Evolutionary conservation across 768 basidiomycete genomes (phyloP), one percentile per base, ranked within the genome.

Genomic region (Suillus spraguei): DNA sequence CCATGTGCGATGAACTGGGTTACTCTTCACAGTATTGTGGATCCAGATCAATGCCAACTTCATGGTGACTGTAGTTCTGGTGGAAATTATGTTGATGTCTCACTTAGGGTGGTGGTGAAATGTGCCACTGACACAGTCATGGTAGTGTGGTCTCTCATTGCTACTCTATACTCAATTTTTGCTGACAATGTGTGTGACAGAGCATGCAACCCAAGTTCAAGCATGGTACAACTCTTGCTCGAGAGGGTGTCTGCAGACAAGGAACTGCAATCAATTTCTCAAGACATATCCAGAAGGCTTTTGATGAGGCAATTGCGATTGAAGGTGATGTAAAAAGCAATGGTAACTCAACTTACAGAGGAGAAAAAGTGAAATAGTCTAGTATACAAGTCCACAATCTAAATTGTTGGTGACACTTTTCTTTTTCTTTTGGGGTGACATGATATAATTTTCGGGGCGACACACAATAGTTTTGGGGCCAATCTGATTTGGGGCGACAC

Each of bases 1-100:
- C 5, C 11, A 5, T 47, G 22, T 24, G 46, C 22, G 1, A 47
- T 47, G 46, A 47, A 47, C 46, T 47, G 13, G 46, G 46, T 47
- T 9, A 47, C 46, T 5, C 46, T 47, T 14, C 22, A 47, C 9
- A 8, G 20, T 44, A 44, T 44, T n/a, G 20, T 20, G 44, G 44
- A 17, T 52, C 22, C 11, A 22, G 20, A 44, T 20, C 20, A 32
- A 24, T 60, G 11, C 28, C 46, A 33, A 8, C 59, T 60, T 24
- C 42, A n/a, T n/a, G 41, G 13, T 17, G 24, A 11, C 1, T 4
- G 7, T 33, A 28, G 28, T 7, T 36, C 59, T 9, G 41, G 59
- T 24, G 41, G 59, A 2, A 60, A 60, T n/a, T 44, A 60, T 46
- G 41, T 60, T 5, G 59, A 60, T 60, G 39, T 60, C 22, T 60